phyloP scores from a whole-genome alignment of 345 rosid genomes.

The Arabis hirsuta region DNA sequence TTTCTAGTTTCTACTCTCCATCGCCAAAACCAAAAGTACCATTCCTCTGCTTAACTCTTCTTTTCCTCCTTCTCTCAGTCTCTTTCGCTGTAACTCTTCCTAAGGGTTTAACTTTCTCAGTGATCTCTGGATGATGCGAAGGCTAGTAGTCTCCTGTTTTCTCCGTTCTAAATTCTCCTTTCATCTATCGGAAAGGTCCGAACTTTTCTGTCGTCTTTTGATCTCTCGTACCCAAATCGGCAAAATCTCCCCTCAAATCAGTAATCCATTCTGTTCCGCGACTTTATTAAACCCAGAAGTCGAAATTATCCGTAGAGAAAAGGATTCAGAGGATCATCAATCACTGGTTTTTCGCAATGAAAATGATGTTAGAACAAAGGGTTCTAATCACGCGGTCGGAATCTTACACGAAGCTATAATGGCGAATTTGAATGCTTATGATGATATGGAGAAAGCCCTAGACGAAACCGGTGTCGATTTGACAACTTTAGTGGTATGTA shows the following conservation, averaged over 20 bases:
- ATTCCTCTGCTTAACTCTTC: no score
- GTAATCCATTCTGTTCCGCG: slow-evolving; percentile 36
- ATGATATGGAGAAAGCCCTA: slow-evolving; percentile 66
- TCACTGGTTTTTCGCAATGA: slow-evolving; percentile 19
- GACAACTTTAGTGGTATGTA: slow-evolving; percentile 62
- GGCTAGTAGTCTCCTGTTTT: slow-evolving; percentile 14
- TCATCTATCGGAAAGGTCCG: slow-evolving; percentile 20
- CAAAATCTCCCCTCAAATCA: slow-evolving; percentile 2
- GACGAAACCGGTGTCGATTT: slow-evolving; percentile 55
- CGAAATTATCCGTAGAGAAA: neutral
- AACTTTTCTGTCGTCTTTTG: slow-evolving; percentile 3
- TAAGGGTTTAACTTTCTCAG: neutral
- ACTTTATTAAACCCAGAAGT: neutral
- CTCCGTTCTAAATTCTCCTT: slow-evolving; percentile 7
- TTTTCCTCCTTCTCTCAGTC: no score
- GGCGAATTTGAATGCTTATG: slow-evolving; percentile 50
- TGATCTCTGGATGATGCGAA: slow-evolving; percentile 37
- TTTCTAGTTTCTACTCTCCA: no score
- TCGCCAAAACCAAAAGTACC: no score
- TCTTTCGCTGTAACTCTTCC: no score
- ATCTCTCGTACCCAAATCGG: slow-evolving; percentile 12
- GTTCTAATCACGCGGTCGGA: slow-evolving; percentile 51
- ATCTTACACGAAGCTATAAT: slow-evolving; percentile 52
- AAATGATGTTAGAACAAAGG: slow-evolving; percentile 29
- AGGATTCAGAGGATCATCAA: slow-evolving; percentile 11